phyloP scores from a whole-genome alignment of 2,329 filamentous ascomycete species.

The Colletotrichum australisinense region DNA sequence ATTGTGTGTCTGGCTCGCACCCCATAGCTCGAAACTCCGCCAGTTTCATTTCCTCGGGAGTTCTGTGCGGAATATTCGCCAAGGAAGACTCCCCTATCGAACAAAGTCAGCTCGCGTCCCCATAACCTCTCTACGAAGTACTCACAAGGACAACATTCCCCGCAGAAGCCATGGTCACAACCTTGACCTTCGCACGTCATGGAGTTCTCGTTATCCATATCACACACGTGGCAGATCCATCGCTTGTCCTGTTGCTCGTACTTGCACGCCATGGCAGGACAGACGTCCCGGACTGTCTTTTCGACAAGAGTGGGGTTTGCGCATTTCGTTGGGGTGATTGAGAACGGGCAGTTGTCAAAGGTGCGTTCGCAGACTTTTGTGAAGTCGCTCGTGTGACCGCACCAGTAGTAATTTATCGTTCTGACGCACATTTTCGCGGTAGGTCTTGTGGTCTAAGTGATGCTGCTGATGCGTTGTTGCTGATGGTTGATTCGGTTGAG shows the following conservation, averaged over 20 bases:
- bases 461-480: too few relatives aligned
- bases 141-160: conserved; percentile 5
- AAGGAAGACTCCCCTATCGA: background rate
- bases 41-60: too few relatives aligned
- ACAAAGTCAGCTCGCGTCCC: background rate
- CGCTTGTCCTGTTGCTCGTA: background rate
- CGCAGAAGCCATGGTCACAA: conserved; percentile 3
- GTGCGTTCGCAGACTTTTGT: background rate
- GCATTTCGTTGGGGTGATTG: background rate
- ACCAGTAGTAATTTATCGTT: background rate
- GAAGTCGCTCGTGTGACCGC: background rate
- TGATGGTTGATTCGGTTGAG: too few relatives aligned
- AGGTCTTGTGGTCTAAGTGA: too few relatives aligned
- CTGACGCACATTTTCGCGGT: background rate
- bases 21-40: too few relatives aligned
- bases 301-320: background rate
- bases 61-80: background rate
- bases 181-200: background rate
- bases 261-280: background rate
- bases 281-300: background rate
- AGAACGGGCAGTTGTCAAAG: background rate
- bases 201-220: background rate
- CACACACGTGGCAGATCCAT: conserved; percentile 18
- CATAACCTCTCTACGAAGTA: background rate
- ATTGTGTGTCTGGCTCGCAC: background rate